Conservation (phyloP, 1,139 yeast species). For the Pichia sp. region DNA sequence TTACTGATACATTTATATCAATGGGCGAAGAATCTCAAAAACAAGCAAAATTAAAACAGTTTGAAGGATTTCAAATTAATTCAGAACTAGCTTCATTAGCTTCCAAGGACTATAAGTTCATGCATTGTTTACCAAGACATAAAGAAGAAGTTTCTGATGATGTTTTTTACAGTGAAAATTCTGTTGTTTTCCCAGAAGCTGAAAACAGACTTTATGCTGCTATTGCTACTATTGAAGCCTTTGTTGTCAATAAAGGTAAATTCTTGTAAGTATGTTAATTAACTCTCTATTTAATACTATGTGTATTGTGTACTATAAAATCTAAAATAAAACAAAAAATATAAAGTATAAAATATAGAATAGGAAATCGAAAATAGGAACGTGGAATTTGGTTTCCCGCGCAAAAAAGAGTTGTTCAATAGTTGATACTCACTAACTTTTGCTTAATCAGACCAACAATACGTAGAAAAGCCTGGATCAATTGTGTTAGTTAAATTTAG, state of each 20-base stretch:
- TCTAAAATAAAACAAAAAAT: not conserved
- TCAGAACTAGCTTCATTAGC: slow-evolving; percentile 53
- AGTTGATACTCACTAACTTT: not conserved
- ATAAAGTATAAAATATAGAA: no score
- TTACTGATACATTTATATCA: slow-evolving; percentile 96
- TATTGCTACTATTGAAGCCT: slow-evolving; percentile 84
- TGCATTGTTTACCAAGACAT: slow-evolving; percentile 97
- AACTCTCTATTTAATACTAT: not conserved
- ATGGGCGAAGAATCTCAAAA: slow-evolving; percentile 95
- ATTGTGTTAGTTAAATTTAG: not conserved
- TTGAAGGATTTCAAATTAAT: slow-evolving; percentile 80
- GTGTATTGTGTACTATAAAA: not conserved
- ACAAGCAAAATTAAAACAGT: slow-evolving; percentile 64
- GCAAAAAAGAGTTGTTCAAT: not conserved
- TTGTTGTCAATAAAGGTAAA: slow-evolving; percentile 78
- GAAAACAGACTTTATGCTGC: slow-evolving; percentile 96
- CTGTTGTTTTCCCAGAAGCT: slow-evolving; percentile 90
- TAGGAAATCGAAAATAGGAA: not conserved
- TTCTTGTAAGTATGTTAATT: slow-evolving; percentile 21
- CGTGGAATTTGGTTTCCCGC: not conserved
- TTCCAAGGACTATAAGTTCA: slow-evolving; percentile 65
- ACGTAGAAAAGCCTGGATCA: not conserved
- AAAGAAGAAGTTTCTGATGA: slow-evolving; percentile 90
- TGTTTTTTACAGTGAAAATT: slow-evolving; percentile 76
- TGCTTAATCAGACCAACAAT: not conserved